Evolutionary conservation across 176 grass and related monocot genomes (phyloP), one percentile per base, ranked within the genome.

Genomic region (Hordeum marinum): DNA sequence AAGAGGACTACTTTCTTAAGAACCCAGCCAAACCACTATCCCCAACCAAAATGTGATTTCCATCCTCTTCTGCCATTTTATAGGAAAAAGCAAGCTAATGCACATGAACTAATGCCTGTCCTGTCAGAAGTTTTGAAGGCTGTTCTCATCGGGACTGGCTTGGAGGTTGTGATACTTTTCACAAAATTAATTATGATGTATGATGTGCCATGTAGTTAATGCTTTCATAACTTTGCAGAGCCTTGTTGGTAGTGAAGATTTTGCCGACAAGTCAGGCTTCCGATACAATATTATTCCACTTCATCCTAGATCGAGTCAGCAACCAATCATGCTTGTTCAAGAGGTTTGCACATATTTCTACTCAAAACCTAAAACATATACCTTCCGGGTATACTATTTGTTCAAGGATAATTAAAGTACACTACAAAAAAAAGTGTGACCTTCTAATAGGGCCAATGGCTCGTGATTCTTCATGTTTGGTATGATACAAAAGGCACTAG

Each of bases 241-340:
- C 63, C 18, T 70, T 71, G 63, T 81, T 82, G 57, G 85, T 17
- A 79, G 82, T 62, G 87, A 95, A 90, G 84, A 88, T 82, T 86
- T 87, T 68, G 89, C 84, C 48, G 91, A 95, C 84, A 94, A 75
- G 72, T 88, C 90, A 76, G 81, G 81, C 41, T 83, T 92, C 25
- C 85, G 78, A 79, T 95, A 88, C 82, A 98, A 98, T 92, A 98
- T 98, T 87, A 83, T 98, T 90, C 91, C 95, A 4, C 87, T 98
- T 60, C 87, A 98, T 92, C 63, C 77, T 71, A 88, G 83, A 87
- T 84, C 36, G 65, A 87, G 74, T 64, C 87, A 91, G 63, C 90
- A 90, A 85, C 80, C 87, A 80, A 98, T 98, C 78, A 98, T 95
- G 95, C 87, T 91, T 88, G 67, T 93, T 65, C 90, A 92, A 70